phyloP scores from a whole-genome alignment of 139 green algal genomes.

The Chlamydomonas sp. region DNA sequence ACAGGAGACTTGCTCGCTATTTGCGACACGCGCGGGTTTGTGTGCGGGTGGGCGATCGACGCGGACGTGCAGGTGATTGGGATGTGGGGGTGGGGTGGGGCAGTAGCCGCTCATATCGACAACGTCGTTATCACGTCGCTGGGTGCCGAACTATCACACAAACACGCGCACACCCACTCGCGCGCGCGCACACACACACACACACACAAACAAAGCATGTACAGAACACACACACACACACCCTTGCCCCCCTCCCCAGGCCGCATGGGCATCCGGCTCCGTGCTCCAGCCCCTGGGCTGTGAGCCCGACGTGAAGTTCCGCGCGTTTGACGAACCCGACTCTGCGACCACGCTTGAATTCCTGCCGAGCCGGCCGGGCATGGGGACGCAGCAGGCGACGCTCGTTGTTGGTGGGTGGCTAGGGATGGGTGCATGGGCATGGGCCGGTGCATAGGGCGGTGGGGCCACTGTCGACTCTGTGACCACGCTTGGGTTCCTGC shows the following conservation, averaged over 20 bases:
- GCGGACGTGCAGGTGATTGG: conserved; percentile 2
- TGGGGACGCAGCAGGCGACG: neutral
- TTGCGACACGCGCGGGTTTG: conserved; percentile 25
- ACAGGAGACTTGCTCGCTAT: conserved; percentile 45
- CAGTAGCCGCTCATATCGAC: neutral
- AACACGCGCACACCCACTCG: neutral
- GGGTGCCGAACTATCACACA: neutral
- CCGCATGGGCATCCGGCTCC: neutral
- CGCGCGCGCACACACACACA: neutral
- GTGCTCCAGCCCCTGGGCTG: conserved; percentile 3
- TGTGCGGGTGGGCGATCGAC: conserved; percentile 40
- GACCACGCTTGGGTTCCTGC: neutral
- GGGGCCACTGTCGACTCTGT: no score
- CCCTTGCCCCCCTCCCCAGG: neutral
- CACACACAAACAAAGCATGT: neutral
- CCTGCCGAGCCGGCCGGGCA: conserved; percentile 3
- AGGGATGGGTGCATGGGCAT: no score
- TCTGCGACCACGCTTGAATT: conserved; percentile 12
- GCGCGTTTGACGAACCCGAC: conserved; percentile 5
- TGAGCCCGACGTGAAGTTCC: conserved; percentile 11
- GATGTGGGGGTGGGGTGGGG: neutral
- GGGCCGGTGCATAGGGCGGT: no score
- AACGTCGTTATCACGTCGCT: neutral
- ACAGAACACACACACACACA: neutral
- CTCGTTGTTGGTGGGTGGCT: conserved; percentile 15